A percentile compares a stretch with the other conserved stretches of the same genome.
Conservation (phyloP, 495 filamentous ascomycete genomes). For the Aspergillus mulundensis region DNA sequence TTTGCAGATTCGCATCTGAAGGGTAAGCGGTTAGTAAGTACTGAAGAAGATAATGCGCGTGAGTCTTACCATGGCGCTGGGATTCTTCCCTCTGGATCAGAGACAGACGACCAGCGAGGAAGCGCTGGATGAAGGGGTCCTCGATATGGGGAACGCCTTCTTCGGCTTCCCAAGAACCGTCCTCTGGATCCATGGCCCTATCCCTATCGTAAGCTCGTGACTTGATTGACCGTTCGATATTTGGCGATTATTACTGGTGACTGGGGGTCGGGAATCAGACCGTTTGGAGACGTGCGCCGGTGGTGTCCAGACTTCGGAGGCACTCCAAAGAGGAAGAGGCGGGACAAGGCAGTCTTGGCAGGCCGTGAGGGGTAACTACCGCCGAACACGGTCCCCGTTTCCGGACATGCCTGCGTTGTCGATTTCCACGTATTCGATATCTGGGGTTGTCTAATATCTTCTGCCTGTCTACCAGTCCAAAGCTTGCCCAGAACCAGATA, state of each 20-base stretch:
- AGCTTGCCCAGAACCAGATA: neutral
- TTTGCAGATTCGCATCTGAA: constrained; percentile 40
- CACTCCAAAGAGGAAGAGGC: neutral
- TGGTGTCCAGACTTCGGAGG: neutral
- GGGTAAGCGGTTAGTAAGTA: neutral
- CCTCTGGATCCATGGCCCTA: constrained; percentile 21
- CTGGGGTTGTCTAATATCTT: neutral
- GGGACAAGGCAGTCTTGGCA: neutral
- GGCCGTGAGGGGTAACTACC: neutral
- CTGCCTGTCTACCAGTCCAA: neutral
- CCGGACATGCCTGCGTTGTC: neutral
- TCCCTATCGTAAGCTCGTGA: no score
- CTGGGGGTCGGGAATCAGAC: neutral
- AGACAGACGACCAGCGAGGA: constrained; percentile 69
- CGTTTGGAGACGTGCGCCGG: neutral
- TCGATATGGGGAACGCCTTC: constrained; percentile 49
- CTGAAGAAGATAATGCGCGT: neutral
- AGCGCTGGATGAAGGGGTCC: constrained; percentile 76
- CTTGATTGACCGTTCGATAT: neutral
- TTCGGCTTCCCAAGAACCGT: constrained; percentile 44
- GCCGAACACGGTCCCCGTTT: neutral
- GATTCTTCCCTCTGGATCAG: constrained; percentile 76
- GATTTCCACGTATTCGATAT: neutral
- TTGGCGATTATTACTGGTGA: neutral
- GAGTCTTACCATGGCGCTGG: constrained; percentile 67